These are phyloP conservation scores for Endocalyx cinctus DNA, from an alignment of 2,329 filamentous ascomycete species.

Conservation along the genomic window DNA sequence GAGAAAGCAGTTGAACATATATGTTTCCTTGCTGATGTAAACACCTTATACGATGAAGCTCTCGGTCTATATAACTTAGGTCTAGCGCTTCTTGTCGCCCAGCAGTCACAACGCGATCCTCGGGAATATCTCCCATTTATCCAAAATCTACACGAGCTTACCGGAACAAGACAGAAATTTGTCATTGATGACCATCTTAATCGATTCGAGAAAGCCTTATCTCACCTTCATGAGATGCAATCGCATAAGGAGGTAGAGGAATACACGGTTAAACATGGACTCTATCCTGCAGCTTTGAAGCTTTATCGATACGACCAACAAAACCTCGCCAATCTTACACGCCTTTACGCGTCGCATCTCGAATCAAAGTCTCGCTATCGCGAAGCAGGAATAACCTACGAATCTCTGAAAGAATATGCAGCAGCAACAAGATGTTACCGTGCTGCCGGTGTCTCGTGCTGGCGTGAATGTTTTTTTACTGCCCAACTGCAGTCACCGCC, in stretches of 20 bases:
- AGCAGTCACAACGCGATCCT: conserved; percentile 93
- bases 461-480: conserved; percentile 84
- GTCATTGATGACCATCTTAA: conserved; percentile 85
- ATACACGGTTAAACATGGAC: conserved; percentile 73
- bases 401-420: conserved; percentile 71
- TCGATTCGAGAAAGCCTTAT: conserved; percentile 71
- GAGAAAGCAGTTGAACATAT: conserved; percentile 94
- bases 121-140: conserved; percentile 94
- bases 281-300: conserved; percentile 73
- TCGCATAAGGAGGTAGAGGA: conserved; percentile 71
- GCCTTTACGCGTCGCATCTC: conserved; percentile 75
- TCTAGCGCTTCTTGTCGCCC: conserved; percentile 82
- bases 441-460: conserved; percentile 68
- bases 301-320: conserved; percentile 78
- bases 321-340: conserved; percentile 64
- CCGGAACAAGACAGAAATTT: conserved; percentile 67
- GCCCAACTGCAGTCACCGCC: conserved; percentile 64
- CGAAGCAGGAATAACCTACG: conserved; percentile 86
- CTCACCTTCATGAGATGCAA: conserved; percentile 67
- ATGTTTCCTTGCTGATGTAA: conserved; percentile 92
- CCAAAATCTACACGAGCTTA: conserved; percentile 74
- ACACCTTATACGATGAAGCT: conserved; percentile 84
- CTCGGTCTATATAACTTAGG: conserved; percentile 90
- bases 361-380: conserved; percentile 70
- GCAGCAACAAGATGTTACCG: conserved; percentile 81